Conservation (phyloP, 306 rosid species). For the Pachyrhizus erosus region DNA sequence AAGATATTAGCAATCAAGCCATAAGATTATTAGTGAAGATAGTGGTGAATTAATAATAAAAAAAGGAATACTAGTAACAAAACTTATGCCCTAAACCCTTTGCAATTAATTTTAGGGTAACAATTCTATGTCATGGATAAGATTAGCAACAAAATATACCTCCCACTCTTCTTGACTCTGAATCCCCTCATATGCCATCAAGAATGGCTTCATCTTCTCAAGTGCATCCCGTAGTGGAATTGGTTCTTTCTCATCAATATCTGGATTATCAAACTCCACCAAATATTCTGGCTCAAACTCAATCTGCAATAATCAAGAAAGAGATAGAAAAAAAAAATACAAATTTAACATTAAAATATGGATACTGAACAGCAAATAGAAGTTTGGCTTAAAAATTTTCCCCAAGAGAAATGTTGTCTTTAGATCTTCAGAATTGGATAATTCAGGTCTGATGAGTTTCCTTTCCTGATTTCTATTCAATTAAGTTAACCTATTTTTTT, state of each 20-base stretch:
- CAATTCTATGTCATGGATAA: slow-evolving; percentile 8
- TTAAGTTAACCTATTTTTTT: slow-evolving; percentile 21
- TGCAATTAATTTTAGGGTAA: slow-evolving; percentile 11
- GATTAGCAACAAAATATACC: slow-evolving; percentile 56
- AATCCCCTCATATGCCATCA: slow-evolving; percentile 90
- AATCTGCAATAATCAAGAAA: slow-evolving; percentile 63
- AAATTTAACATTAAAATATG: slow-evolving; percentile 20
- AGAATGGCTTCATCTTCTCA: slow-evolving; percentile 92
- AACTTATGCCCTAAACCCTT: slow-evolving; percentile 1
- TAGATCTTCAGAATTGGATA: neutral
- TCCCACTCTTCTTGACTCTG: slow-evolving; percentile 96
- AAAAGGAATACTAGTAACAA: neutral
- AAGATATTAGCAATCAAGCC: slow-evolving; percentile 24
- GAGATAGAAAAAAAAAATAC: slow-evolving; percentile 7
- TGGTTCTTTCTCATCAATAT: slow-evolving; percentile 87
- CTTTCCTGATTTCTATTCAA: neutral
- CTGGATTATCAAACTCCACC: slow-evolving; percentile 92
- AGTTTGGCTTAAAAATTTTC: neutral
- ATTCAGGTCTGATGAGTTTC: slow-evolving; percentile 6
- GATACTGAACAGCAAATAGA: neutral
- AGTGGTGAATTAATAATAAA: neutral
- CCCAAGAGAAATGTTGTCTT: neutral
- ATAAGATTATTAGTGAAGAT: slow-evolving; percentile 31
- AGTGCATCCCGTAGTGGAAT: slow-evolving; percentile 84
- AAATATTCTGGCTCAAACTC: slow-evolving; percentile 90